phyloP scores from a whole-genome alignment of 1,284 basidiomycete genomes.

The Irpex rosettiformis region DNA sequence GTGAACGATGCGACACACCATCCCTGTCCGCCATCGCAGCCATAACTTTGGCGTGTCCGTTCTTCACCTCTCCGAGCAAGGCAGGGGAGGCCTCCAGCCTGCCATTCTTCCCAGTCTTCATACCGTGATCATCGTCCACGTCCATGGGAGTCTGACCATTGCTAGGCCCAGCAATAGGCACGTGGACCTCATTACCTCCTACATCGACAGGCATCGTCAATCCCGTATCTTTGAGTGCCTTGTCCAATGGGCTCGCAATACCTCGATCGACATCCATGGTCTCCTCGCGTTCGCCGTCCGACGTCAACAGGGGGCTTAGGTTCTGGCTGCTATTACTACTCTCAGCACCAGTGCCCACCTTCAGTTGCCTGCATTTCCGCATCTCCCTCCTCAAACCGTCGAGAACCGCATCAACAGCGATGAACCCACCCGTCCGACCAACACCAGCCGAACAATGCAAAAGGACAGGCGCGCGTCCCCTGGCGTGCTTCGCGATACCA shows the following conservation, averaged over 20 bases:
- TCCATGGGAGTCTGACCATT: slow-evolving; percentile 21
- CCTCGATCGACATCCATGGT: slow-evolving; percentile 30
- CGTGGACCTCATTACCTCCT: slow-evolving; percentile 32
- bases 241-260: background rate
- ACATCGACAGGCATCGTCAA: slow-evolving; percentile 29
- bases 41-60: background rate
- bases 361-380: slow-evolving; percentile 26
- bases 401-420: slow-evolving; percentile 83
- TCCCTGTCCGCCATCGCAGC: background rate
- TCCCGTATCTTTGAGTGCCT: background rate
- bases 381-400: slow-evolving; percentile 74
- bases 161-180: slow-evolving; percentile 25
- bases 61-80: background rate
- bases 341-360: slow-evolving; percentile 17
- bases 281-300: slow-evolving; percentile 14
- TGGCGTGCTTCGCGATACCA: slow-evolving; percentile 47
- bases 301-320: slow-evolving; percentile 9
- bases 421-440: slow-evolving; percentile 89
- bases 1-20: too few relatives aligned
- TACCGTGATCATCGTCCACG: slow-evolving; percentile 18
- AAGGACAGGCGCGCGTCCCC: slow-evolving; percentile 52
- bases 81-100: background rate
- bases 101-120: background rate
- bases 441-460: slow-evolving; percentile 90
- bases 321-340: slow-evolving; percentile 10